Conservation (phyloP, 805 yeast genomes). For the Saturnispora silvae region DNA sequence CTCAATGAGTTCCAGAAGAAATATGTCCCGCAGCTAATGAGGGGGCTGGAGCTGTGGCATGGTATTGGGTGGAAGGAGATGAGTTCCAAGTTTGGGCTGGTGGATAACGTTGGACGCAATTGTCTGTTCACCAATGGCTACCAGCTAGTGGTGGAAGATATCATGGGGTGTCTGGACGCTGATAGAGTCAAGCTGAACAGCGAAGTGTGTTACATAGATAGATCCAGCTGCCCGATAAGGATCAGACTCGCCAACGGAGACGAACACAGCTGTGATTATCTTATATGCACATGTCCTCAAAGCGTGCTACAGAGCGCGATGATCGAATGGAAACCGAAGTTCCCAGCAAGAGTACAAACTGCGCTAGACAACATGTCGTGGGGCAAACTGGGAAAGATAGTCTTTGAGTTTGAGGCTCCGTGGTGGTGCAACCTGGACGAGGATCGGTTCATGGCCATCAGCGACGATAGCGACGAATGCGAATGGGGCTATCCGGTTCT, state of each 20-base stretch:
- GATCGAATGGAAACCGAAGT: conserved; percentile 44
- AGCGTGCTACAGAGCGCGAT: conserved; percentile 49
- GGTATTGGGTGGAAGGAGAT: conserved; percentile 59
- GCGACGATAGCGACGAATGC: conserved; percentile 1
- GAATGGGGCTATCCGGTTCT: conserved; percentile 53
- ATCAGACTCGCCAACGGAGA: conserved; percentile 28
- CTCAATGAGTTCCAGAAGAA: conserved; percentile 40
- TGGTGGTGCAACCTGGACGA: conserved; percentile 47
- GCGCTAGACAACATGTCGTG: conserved; percentile 42
- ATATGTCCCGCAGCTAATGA: conserved; percentile 40
- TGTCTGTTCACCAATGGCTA: conserved; percentile 58
- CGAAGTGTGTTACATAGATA: conserved; percentile 32
- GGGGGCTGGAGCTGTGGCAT: conserved; percentile 69
- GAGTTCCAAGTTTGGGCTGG: conserved; percentile 59
- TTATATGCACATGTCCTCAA: conserved; percentile 70
- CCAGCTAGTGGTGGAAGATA: conserved; percentile 38
- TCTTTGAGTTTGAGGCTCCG: conserved; percentile 51
- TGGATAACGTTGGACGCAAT: conserved; percentile 70
- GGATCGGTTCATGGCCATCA: conserved; percentile 36
- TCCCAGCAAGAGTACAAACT: conserved; percentile 35
- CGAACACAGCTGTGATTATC: conserved; percentile 36
- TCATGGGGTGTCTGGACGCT: conserved; percentile 30
- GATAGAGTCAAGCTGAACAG: conserved; percentile 30
- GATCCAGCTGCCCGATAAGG: conserved; percentile 16
- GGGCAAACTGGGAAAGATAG: conserved; percentile 65